Evolutionary conservation across 768 basidiomycete species (phyloP), one percentile per base, ranked within the genome.

Genomic region (Guyanaporus albipodus): DNA sequence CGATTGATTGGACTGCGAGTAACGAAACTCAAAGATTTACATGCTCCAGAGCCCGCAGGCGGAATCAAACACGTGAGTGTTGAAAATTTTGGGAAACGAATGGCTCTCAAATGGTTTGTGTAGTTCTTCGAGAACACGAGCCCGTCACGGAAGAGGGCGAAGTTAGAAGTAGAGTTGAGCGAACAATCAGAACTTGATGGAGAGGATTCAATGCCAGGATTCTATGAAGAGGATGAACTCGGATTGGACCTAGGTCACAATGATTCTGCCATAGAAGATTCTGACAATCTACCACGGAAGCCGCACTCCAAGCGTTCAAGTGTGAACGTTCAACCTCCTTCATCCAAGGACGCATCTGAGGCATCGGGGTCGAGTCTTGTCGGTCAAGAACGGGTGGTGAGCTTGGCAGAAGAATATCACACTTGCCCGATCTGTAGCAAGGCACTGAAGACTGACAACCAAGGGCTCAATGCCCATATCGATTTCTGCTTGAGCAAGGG

Each of bases 1-100:
- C 78, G 95, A 26, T 72, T 99, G 18, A 85, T 99, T 53, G 95
- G 95, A 6, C 69, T 99, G 22, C 74, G 94, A 36, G 75, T 95
- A 9, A 93, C 90, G 4, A 94, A 90, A 52, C 69, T 99, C 55
- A 89, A 88, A 59, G 95, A 99, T 67, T 67, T 94, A 24, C 76
- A 77, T 47, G 73, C 73, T 6, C 49, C 59, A 35, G 66, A 72
- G 32, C 62, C 72, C 11, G 33, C 57, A 4, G 70, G 64, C 42
- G 86, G 89, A 1, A 91, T 96, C 50, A 85, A 87, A 62, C 76
- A 82, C 46, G 92, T 91, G 59, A 42, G 75, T 60, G 17, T n/a
- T 14, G n/a, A 23, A 10, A 46, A 46, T 23, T 19, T 8, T 42
- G 15, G 14, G 31, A 23, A 34, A 32, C 19, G 31, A 26, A 26